phyloP scores from a whole-genome alignment of 441 rosid genomes.

The Isatis lusitanica region DNA sequence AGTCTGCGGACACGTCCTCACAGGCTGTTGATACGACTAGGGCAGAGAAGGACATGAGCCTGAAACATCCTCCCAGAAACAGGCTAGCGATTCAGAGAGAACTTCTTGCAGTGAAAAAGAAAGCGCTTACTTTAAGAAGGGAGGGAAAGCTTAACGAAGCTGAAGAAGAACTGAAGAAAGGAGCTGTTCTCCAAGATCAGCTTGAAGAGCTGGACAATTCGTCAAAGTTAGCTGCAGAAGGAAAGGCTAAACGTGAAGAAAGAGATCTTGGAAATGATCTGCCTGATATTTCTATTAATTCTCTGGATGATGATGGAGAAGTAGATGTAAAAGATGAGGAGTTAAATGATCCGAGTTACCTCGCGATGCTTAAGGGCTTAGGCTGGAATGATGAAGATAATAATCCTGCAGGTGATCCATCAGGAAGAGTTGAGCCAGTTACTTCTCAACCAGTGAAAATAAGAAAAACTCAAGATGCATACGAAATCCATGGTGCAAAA shows the following conservation, averaged over 20 bases:
- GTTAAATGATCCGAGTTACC: constrained; percentile 64
- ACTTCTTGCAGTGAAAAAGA: constrained; percentile 74
- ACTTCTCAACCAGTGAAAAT: constrained; percentile 33
- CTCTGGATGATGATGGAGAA: constrained; percentile 44
- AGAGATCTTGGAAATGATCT: constrained; percentile 30
- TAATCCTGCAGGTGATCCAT: constrained; percentile 22
- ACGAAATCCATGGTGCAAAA: constrained; percentile 28
- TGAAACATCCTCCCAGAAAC: constrained; percentile 48
- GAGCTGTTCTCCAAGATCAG: constrained; percentile 65
- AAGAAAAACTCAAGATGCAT: constrained; percentile 24
- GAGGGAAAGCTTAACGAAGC: constrained; percentile 74
- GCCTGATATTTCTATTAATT: constrained; percentile 30
- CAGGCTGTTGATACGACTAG: constrained; percentile 22
- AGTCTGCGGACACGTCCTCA: constrained; percentile 36
- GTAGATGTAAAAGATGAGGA: constrained; percentile 71
- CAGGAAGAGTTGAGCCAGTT: constrained; percentile 34
- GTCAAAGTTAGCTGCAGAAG: constrained; percentile 41
- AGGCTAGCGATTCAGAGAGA: constrained; percentile 69
- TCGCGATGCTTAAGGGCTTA: constrained; percentile 55
- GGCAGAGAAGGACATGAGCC: constrained; percentile 31
- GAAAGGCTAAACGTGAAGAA: constrained; percentile 23
- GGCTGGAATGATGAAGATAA: constrained; percentile 74
- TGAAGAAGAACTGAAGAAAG: constrained; percentile 73
- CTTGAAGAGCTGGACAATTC: constrained; percentile 66
- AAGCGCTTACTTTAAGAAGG: constrained; percentile 74